Conservation (phyloP, 192 early-diverging fungal species). For the Backusella luteola region DNA sequence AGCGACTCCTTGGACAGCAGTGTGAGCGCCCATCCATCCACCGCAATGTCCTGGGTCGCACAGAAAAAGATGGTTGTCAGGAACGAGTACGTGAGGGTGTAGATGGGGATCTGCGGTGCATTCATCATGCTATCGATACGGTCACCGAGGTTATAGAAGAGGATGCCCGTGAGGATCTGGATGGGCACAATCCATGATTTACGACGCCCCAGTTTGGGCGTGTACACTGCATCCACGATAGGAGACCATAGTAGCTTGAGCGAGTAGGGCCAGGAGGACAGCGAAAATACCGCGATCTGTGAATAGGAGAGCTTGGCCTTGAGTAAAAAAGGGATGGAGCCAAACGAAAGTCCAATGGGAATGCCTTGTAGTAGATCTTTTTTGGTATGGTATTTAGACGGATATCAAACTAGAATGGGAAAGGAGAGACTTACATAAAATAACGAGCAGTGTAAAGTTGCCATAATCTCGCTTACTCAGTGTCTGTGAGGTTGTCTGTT, state of each 20-base stretch:
- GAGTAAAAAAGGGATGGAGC: conserved; percentile 91
- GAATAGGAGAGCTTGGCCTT: conserved; percentile 91
- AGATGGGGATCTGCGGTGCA: conserved; percentile 53
- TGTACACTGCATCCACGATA: conserved; percentile 90
- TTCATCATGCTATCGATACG: conserved; percentile 68
- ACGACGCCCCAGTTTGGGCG: conserved; percentile 80
- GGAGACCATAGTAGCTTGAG: conserved; percentile 98
- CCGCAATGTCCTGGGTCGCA: conserved; percentile 88
- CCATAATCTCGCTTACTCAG: conserved; percentile 22
- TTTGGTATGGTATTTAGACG: background rate
- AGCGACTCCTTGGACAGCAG: conserved; percentile 89
- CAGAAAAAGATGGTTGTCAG: conserved; percentile 87
- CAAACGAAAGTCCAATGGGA: conserved; percentile 88
- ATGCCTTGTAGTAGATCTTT: conserved; percentile 88
- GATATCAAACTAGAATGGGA: background rate
- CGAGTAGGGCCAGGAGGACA: conserved; percentile 96
- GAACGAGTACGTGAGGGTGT: conserved; percentile 73
- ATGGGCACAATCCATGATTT: conserved; percentile 99
- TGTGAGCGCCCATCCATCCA: conserved; percentile 91
- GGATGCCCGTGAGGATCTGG: conserved; percentile 78
- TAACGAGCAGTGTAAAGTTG: conserved; percentile 53
- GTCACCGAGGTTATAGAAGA: conserved; percentile 80
- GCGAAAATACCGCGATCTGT: conserved; percentile 92
- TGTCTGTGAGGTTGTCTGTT: background rate
- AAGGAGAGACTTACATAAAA: conserved; percentile 48